Percentiles rank a stretch among this genome's conserved stretches.
Conservation (phyloP, 345 rosid species). For the Heritiera fomes region DNA sequence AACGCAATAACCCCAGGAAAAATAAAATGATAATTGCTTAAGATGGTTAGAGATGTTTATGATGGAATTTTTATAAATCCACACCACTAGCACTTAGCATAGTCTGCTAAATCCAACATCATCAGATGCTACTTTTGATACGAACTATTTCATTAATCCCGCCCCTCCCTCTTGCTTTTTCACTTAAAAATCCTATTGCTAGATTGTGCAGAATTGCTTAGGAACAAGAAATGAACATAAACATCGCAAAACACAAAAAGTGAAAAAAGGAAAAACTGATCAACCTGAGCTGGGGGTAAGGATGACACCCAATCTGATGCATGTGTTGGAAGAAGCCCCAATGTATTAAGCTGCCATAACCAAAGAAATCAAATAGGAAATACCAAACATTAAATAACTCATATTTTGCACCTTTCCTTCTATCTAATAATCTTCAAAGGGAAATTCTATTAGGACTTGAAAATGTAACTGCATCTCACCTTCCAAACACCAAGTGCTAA, state of each 20-base stretch:
- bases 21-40: background rate
- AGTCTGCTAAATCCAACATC: background rate
- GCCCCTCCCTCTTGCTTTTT: background rate
- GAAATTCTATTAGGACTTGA: background rate
- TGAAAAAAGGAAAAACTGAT: slow-evolving; percentile 8
- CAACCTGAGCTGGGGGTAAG: slow-evolving; percentile 92
- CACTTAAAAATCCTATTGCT: slow-evolving; percentile 4
- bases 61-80: background rate
- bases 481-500: slow-evolving; percentile 96
- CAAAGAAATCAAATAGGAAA: slow-evolving; percentile 17
- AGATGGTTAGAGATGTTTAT: background rate
- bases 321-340: slow-evolving; percentile 98
- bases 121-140: background rate
- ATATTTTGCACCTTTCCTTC: slow-evolving; percentile 2
- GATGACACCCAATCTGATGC: slow-evolving; percentile 99
- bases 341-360: slow-evolving; percentile 77
- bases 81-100: background rate
- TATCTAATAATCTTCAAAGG: background rate
- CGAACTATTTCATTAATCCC: background rate
- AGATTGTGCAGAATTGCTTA: background rate
- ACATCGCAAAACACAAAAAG: background rate
- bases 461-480: slow-evolving; percentile 43
- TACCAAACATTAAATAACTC: background rate
- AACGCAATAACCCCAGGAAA: background rate
- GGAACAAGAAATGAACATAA: background rate